These are phyloP conservation scores for Pythium aristosporum DNA, from an alignment of 352 stramenopile species.

Conservation along the genomic window DNA sequence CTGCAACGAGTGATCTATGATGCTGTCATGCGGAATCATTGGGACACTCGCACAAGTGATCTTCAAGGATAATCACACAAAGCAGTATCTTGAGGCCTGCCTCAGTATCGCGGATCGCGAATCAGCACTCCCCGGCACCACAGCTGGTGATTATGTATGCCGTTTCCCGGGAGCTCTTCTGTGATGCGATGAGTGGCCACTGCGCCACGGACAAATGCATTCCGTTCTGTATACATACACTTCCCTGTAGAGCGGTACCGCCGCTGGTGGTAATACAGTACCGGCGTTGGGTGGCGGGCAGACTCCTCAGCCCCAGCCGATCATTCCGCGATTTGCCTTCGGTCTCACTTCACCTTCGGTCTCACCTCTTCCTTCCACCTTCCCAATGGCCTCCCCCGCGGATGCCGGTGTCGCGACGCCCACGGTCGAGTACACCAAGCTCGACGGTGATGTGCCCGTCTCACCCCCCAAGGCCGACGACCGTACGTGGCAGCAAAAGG, in stretches of 20 bases:
- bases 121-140: background rate
- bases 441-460: constrained; percentile 24
- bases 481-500: constrained; percentile 20
- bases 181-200: background rate
- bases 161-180: background rate
- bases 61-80: background rate
- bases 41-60: no score
- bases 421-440: constrained; percentile 25
- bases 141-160: constrained; percentile 13
- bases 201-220: no score
- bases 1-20: no score
- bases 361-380: background rate
- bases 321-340: constrained; percentile 15
- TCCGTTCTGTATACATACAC: background rate
- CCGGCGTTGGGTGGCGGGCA: background rate
- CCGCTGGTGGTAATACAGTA: background rate
- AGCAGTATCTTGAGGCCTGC: background rate
- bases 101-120: background rate
- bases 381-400: constrained; percentile 2
- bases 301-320: background rate
- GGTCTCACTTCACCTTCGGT: background rate
- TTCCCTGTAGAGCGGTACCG: background rate
- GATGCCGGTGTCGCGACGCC: constrained; percentile 19
- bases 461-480: background rate
- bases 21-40: no score